Evolutionary conservation across 106 monocot species (phyloP).

Genomic region (Dendrobium chrysotoxum): DNA sequence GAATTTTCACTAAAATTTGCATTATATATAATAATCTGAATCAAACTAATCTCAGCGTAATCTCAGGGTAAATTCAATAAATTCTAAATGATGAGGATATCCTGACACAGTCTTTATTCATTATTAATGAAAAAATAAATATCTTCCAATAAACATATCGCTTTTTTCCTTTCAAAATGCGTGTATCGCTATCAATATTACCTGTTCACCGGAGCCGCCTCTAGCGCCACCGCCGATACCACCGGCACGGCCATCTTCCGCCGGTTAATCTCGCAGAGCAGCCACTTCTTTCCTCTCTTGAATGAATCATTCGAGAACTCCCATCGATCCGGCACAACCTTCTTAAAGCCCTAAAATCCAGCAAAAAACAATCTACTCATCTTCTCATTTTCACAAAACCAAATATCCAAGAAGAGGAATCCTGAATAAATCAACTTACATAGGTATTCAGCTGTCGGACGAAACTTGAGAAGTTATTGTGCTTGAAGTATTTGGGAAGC

Average conservation of each 20-base stretch:
- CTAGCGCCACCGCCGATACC: neutral
- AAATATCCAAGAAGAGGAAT: neutral
- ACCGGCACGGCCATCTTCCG: conserved; percentile 26
- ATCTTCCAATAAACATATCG: neutral
- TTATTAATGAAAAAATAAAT: no score
- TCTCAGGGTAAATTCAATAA: no score
- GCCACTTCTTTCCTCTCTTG: conserved; percentile 57
- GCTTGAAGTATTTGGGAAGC: conserved; percentile 90
- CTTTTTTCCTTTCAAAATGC: no score
- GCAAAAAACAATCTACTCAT: neutral
- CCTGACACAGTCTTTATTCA: no score
- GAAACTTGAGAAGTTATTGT: conserved; percentile 95
- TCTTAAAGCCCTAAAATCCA: conserved; percentile 54
- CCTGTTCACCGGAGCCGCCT: neutral
- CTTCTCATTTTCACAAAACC: neutral
- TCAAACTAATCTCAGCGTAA: no score
- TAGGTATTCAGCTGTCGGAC: conserved; percentile 96
- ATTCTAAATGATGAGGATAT: no score
- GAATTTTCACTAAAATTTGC: no score
- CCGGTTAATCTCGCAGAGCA: conserved; percentile 70
- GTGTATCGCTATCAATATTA: no score
- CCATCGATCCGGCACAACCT: conserved; percentile 80
- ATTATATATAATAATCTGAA: no score
- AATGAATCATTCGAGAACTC: conserved; percentile 84
- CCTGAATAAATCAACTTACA: conserved; percentile 11